These are phyloP conservation scores for Macrotyloma uniflorum DNA, from an alignment of 306 rosid species.

Conservation along the genomic window DNA sequence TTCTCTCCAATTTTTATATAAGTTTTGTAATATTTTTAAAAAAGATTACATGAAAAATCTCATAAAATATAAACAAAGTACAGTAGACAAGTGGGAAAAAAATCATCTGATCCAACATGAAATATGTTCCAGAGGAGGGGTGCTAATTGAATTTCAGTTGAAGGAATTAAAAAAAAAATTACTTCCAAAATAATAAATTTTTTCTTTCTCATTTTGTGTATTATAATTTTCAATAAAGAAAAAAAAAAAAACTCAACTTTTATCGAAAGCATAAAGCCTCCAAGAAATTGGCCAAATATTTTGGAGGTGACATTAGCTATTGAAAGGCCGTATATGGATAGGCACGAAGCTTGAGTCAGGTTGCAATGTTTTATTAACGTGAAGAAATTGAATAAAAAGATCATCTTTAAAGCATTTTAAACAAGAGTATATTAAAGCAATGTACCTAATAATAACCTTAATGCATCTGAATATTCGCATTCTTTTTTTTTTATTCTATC, in stretches of 20 bases:
- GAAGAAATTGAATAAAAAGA: not conserved
- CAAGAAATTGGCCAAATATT: not conserved
- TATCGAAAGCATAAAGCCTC: not conserved
- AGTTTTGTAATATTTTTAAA: no score
- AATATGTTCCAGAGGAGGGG: not conserved
- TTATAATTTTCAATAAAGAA: no score
- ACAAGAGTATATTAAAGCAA: not conserved
- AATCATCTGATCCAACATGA: not conserved
- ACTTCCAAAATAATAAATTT: no score
- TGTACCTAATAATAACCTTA: not conserved
- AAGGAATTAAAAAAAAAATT: no score
- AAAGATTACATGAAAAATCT: no score
- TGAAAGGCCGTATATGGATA: not conserved
- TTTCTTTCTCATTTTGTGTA: no score
- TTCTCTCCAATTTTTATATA: no score
- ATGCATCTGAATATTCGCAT: not conserved
- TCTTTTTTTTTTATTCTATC: not conserved
- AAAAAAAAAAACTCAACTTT: no score
- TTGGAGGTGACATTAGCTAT: not conserved
- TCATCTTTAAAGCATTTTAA: not conserved
- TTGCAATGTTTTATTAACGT: not conserved
- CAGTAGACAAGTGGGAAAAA: not conserved
- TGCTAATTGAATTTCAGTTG: no score
- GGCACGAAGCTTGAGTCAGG: not conserved
- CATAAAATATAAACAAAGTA: not conserved